Evolutionary conservation across 768 basidiomycete genomes (phyloP).

Genomic region (Mycena latifolia): DNA sequence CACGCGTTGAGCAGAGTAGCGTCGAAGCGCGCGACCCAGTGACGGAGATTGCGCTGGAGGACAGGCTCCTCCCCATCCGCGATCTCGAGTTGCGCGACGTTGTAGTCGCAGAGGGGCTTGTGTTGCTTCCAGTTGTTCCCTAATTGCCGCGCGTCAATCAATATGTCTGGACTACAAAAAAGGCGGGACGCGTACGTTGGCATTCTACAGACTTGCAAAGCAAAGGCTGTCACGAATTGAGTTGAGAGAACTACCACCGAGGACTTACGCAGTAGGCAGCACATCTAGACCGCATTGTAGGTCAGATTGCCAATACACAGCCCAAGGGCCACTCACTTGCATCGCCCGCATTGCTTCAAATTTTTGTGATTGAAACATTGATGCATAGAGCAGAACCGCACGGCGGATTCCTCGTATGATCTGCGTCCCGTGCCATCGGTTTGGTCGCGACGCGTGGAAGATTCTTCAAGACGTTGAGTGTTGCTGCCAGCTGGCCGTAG

Average conservation of each 20-base stretch:
- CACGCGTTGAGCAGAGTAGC: conserved; percentile 16
- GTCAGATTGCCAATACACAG: neutral
- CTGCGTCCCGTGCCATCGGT: conserved; percentile 13
- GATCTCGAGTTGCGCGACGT: neutral
- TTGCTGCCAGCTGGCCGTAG: no score
- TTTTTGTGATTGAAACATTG: conserved; percentile 19
- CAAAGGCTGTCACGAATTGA: neutral
- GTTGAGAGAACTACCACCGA: neutral
- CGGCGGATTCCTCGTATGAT: conserved; percentile 11
- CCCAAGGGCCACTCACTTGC: conserved; percentile 14
- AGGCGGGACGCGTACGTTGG: neutral
- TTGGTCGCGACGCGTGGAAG: conserved; percentile 31
- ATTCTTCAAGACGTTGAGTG: no score
- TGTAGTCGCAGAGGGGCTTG: conserved; percentile 24
- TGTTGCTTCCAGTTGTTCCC: conserved; percentile 20
- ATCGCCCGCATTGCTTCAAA: conserved; percentile 17
- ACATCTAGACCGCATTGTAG: neutral
- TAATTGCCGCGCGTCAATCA: neutral
- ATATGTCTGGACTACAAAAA: no score
- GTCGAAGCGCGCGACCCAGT: conserved; percentile 28
- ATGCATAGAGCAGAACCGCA: conserved; percentile 14
- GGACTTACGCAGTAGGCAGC: conserved; percentile 16
- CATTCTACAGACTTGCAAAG: conserved; percentile 11
- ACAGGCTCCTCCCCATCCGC: conserved; percentile 14
- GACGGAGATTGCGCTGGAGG: conserved; percentile 20